A percentile compares a stretch with the other conserved stretches of the same genome.
Evolutionary conservation across 1,139 yeast genomes (phyloP).

Genomic region (Taphrina populina): DNA sequence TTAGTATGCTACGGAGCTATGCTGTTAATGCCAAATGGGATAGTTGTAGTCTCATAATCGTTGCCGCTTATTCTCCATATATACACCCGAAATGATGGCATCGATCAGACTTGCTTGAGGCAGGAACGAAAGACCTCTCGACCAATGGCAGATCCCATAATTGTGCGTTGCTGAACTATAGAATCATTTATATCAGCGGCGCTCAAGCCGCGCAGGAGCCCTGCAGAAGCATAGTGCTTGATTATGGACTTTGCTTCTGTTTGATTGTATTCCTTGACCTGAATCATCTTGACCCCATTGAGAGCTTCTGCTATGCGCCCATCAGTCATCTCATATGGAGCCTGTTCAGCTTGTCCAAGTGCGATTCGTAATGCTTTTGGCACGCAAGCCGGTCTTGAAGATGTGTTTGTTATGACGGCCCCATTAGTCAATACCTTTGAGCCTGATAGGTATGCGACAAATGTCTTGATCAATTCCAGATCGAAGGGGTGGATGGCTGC

Average conservation of each 20-base stretch:
- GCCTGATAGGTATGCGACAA: constrained; percentile 32
- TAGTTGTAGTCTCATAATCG: no score
- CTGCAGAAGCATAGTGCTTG: constrained; percentile 19
- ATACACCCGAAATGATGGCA: no score
- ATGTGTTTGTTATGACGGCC: constrained; percentile 32
- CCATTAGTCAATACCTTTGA: constrained; percentile 18
- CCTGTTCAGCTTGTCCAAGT: background rate
- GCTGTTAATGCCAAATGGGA: no score
- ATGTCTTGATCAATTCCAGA: constrained; percentile 19
- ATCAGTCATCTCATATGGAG: constrained; percentile 17
- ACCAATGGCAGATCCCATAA: constrained; percentile 14
- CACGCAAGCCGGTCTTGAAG: constrained; percentile 17
- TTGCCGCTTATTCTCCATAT: no score
- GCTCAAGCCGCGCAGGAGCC: constrained; percentile 3
- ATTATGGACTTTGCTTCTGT: constrained; percentile 20
- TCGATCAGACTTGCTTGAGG: constrained; percentile 5
- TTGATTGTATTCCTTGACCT: background rate
- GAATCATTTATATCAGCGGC: constrained; percentile 13
- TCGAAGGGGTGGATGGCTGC: constrained; percentile 33
- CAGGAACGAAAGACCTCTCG: constrained; percentile 16
- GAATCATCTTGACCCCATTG: background rate
- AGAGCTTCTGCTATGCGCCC: constrained; percentile 5
- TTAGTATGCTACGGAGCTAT: no score
- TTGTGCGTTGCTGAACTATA: constrained; percentile 4
- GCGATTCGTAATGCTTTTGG: constrained; percentile 24